A percentile compares a stretch with the other conserved stretches of the same genome.
These are phyloP conservation scores for Arabidopsis hybrid DNA, from an alignment of 441 rosid genomes.

Conservation along the genomic window DNA sequence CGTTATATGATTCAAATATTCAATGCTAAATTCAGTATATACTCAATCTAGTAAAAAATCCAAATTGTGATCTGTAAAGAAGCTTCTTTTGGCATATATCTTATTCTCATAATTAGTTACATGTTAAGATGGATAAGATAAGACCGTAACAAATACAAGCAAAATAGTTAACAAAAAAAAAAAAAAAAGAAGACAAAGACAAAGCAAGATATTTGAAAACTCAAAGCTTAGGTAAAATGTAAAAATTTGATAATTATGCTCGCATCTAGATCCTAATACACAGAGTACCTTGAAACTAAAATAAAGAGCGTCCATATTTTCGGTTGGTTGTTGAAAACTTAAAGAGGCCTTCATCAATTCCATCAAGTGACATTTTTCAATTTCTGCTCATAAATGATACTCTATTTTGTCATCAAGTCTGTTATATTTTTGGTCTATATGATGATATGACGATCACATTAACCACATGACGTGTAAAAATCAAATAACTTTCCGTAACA, in stretches of 20 bases:
- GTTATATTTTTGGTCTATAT: neutral
- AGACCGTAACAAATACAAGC: neutral
- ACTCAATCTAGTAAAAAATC: neutral
- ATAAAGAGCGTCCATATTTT: neutral
- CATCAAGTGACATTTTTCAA: slow-evolving; percentile 32
- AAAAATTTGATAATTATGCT: neutral
- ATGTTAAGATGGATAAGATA: neutral
- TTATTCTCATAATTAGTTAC: neutral
- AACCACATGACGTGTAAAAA: slow-evolving; percentile 26
- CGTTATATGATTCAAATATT: neutral
- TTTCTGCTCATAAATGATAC: slow-evolving; percentile 1
- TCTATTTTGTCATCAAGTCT: neutral
- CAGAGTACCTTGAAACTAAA: neutral
- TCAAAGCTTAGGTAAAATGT: neutral
- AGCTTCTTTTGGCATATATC: neutral
- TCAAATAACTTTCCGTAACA: neutral
- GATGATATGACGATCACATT: slow-evolving; percentile 24
- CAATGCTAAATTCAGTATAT: neutral
- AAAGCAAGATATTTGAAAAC: neutral
- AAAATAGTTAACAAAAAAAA: neutral
- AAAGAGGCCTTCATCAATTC: slow-evolving; percentile 36
- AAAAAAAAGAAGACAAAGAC: neutral
- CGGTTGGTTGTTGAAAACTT: slow-evolving; percentile 47
- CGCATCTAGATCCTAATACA: neutral
- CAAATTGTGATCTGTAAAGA: neutral